Percentiles rank a stretch among this genome's conserved stretches.
phyloP scores from a whole-genome alignment of 805 yeast species.

The Spathaspora sp. region DNA sequence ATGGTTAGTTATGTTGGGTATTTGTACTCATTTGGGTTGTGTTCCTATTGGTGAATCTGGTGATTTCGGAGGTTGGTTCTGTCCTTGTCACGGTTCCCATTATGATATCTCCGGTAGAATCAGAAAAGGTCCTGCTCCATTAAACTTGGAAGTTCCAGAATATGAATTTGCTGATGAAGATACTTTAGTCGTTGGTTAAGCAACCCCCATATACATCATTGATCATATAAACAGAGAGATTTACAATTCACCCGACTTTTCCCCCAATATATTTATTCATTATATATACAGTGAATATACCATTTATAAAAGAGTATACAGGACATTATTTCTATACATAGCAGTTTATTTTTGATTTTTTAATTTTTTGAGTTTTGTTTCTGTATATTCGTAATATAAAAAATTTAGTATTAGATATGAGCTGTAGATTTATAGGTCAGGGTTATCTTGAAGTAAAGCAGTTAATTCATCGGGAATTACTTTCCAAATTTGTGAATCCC shows the following conservation, averaged over 20 bases:
- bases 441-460: slow-evolving; percentile 10
- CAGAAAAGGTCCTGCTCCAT: slow-evolving; percentile 99
- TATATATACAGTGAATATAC: background rate
- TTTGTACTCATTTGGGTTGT: slow-evolving; percentile 99
- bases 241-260: background rate
- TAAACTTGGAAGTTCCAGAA: slow-evolving; percentile 93
- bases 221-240: background rate
- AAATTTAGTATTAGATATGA: background rate
- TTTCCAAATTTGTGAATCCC: slow-evolving; percentile 23
- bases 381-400: background rate
- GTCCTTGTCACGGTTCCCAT: slow-evolving; percentile 99
- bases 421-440: slow-evolving; percentile 7
- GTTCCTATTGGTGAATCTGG: slow-evolving; percentile 99
- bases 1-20: slow-evolving; percentile 99
- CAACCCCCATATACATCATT: background rate
- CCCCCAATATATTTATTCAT: background rate
- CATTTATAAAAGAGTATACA: background rate
- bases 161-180: slow-evolving; percentile 77
- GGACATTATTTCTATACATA: background rate
- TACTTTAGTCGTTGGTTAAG: slow-evolving; percentile 84
- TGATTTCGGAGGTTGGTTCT: slow-evolving; percentile 99
- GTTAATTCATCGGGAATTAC: slow-evolving; percentile 30
- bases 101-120: slow-evolving; percentile 99
- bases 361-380: background rate
- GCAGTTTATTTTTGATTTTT: background rate